Conservation (phyloP, 2,329 filamentous ascomycete species). For the Venturia oleaginea region DNA sequence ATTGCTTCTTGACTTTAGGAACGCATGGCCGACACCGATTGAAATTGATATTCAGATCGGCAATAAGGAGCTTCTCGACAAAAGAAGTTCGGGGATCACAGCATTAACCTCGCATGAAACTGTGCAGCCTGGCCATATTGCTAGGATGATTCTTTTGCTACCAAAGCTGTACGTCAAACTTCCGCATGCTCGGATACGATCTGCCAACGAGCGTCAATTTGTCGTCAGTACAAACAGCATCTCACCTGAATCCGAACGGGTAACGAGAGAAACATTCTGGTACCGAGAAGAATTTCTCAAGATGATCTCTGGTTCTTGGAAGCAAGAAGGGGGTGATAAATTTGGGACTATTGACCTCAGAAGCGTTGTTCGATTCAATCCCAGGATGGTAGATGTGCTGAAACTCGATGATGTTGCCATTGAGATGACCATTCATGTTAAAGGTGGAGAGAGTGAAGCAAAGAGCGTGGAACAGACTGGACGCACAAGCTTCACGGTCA, state of each 20-base stretch:
- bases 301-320: conserved; percentile 63
- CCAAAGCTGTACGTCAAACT: conserved; percentile 68
- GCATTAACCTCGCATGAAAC: conserved; percentile 18
- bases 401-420: conserved; percentile 62
- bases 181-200: conserved; percentile 68
- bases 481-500: conserved; percentile 37
- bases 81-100: conserved; percentile 9
- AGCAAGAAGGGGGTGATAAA: conserved; percentile 39
- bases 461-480: conserved; percentile 30
- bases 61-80: conserved; percentile 21
- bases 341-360: conserved; percentile 67
- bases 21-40: conserved; percentile 79
- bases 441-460: background rate
- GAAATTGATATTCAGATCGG: conserved; percentile 50
- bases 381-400: conserved; percentile 74
- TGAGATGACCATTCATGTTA: conserved; percentile 18
- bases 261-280: conserved; percentile 80
- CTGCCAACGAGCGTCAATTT: conserved; percentile 79
- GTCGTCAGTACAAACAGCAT: conserved; percentile 75
- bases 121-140: conserved; percentile 53
- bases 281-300: conserved; percentile 75
- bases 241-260: conserved; percentile 68
- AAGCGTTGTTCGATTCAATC: conserved; percentile 56
- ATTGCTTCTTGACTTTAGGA: conserved; percentile 73
- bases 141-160: conserved; percentile 66